phyloP scores from a whole-genome alignment of 2,329 filamentous ascomycete species.

The Ceratocystis huliohia region DNA sequence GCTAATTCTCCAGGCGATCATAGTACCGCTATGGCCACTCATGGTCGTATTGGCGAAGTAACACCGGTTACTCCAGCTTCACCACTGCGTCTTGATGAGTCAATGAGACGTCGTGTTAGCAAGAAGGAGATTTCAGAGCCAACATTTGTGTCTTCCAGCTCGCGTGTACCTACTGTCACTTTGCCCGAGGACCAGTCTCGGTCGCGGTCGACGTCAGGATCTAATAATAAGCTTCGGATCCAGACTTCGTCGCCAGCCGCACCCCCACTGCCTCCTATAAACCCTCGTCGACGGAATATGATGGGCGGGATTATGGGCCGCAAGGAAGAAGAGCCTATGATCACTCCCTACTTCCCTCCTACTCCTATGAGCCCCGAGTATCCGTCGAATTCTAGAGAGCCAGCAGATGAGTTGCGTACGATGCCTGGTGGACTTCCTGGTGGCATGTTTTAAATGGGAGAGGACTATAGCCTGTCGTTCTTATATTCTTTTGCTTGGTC shows the following conservation, averaged over 20 bases:
- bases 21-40: conserved; percentile 5
- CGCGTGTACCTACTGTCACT: conserved; percentile 34
- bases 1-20: conserved; percentile 14
- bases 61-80: conserved; percentile 6
- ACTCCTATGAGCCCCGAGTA: conserved; percentile 14
- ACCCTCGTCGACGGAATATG: conserved; percentile 40
- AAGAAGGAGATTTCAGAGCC: conserved; percentile 41
- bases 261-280: conserved; percentile 47
- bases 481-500: background rate
- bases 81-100: conserved; percentile 29
- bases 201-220: conserved; percentile 31
- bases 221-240: conserved; percentile 30
- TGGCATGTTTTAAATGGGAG: conserved; percentile 16
- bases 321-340: conserved; percentile 16
- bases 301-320: conserved; percentile 26
- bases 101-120: conserved; percentile 33
- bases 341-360: conserved; percentile 16
- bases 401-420: conserved; percentile 13
- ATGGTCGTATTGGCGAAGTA: conserved; percentile 23
- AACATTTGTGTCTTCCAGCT: conserved; percentile 35
- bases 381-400: background rate
- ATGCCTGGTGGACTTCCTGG: conserved; percentile 15
- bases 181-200: conserved; percentile 29
- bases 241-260: conserved; percentile 30
- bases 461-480: background rate